Percentiles rank a stretch among this genome's conserved stretches.
phyloP scores from a whole-genome alignment of 192 early-diverging fungal species.

The Oehlia diaphana region DNA sequence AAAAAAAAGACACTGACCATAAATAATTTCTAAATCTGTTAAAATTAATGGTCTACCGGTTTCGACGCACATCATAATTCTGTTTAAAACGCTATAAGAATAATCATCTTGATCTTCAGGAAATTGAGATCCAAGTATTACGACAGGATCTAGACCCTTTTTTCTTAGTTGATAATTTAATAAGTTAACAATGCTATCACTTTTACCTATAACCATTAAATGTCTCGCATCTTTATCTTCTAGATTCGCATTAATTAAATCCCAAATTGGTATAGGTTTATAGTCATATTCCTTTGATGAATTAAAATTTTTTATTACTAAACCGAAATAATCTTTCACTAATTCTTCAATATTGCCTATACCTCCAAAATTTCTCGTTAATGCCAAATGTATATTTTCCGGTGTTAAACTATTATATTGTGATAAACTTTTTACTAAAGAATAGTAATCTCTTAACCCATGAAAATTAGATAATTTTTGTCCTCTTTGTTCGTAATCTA shows the following conservation, averaged over 20 bases:
- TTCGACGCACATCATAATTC: slow-evolving; percentile 32
- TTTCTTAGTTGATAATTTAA: slow-evolving; percentile 26
- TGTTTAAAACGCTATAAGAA: slow-evolving; percentile 31
- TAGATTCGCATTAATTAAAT: slow-evolving; percentile 23
- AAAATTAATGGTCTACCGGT: slow-evolving; percentile 19
- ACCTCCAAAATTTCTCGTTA: slow-evolving; percentile 30
- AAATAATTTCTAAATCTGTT: slow-evolving; percentile 8
- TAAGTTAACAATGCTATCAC: slow-evolving; percentile 23
- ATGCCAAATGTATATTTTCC: slow-evolving; percentile 15
- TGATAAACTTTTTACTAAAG: slow-evolving; percentile 21
- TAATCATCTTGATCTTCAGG: slow-evolving; percentile 33
- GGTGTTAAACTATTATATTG: neutral
- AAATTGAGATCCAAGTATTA: slow-evolving; percentile 29
- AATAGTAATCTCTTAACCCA: slow-evolving; percentile 29
- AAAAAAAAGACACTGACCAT: neutral
- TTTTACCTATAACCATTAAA: slow-evolving; percentile 34
- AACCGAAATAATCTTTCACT: slow-evolving; percentile 1
- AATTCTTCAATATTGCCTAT: slow-evolving; percentile 3
- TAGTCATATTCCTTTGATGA: neutral
- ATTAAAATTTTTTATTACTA: neutral
- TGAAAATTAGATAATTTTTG: slow-evolving; percentile 29
- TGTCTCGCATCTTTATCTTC: slow-evolving; percentile 15
- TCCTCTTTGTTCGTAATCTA: slow-evolving; percentile 8
- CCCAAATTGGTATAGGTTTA: slow-evolving; percentile 20
- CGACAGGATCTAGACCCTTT: slow-evolving; percentile 22